phyloP scores from a whole-genome alignment of 495 filamentous ascomycete genomes.

The Annulohypoxylon maeteangense region DNA sequence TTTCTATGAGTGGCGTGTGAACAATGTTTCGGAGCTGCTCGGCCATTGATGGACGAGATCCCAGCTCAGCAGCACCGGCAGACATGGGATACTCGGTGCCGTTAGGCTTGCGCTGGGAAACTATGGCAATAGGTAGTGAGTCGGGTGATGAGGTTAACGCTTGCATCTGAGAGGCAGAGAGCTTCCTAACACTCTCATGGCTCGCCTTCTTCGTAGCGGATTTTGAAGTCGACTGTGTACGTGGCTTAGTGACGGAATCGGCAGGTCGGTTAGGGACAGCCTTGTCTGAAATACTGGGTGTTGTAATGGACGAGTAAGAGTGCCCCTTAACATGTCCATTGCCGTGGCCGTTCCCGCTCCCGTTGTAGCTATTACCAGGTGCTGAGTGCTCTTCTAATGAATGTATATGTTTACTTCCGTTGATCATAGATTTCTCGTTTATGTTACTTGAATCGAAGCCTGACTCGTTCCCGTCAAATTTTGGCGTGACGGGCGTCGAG shows the following conservation, averaged over 20 bases:
- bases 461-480: constrained; percentile 10
- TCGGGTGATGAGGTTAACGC: constrained; percentile 65
- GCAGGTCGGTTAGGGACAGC: constrained; percentile 6
- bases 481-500: constrained; percentile 29
- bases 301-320: constrained; percentile 4
- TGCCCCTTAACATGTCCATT: constrained; percentile 19
- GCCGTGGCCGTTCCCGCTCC: not conserved
- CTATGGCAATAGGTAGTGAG: constrained; percentile 56
- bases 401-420: constrained; percentile 7
- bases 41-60: constrained; percentile 45
- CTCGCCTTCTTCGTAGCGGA: constrained; percentile 49
- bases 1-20: constrained; percentile 13
- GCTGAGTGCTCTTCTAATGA: not conserved
- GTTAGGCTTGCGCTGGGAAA: constrained; percentile 45
- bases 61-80: constrained; percentile 49
- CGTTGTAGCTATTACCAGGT: not conserved
- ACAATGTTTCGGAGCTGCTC: constrained; percentile 41
- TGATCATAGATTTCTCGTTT: constrained; percentile 5
- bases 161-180: constrained; percentile 67
- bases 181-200: constrained; percentile 59
- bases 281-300: constrained; percentile 1
- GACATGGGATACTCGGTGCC: constrained; percentile 50
- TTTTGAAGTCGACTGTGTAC: constrained; percentile 38
- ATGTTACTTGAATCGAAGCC: not conserved
- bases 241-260: constrained; percentile 29